phyloP scores from a whole-genome alignment of 1,284 basidiomycete genomes.

The Fomes fomentarius region DNA sequence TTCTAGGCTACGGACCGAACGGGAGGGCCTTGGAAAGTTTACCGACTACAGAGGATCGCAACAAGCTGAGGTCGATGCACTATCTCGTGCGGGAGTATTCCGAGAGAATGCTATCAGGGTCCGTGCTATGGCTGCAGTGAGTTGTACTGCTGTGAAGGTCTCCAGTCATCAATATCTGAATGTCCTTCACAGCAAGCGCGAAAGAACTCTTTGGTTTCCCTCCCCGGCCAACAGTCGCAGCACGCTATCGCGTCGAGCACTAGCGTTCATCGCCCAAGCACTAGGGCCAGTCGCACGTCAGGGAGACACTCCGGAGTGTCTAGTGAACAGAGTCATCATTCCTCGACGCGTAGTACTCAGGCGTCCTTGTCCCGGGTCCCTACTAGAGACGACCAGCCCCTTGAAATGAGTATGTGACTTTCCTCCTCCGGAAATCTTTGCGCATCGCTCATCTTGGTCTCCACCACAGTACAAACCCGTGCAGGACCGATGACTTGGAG shows the following conservation, averaged over 20 bases:
- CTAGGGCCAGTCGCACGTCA: neutral
- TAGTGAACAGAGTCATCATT: neutral
- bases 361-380: neutral
- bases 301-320: neutral
- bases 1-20: slow-evolving; percentile 6
- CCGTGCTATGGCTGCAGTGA: slow-evolving; percentile 3
- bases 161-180: neutral
- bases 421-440: neutral
- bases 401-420: slow-evolving; percentile 4
- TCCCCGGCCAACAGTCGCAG: neutral
- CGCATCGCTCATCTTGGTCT: neutral
- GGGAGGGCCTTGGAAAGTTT: slow-evolving; percentile 1
- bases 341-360: neutral
- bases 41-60: slow-evolving; percentile 7
- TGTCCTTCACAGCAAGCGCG: neutral
- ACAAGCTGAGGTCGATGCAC: slow-evolving; percentile 5
- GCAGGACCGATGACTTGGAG: slow-evolving; percentile 3
- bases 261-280: neutral
- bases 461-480: slow-evolving; percentile 4
- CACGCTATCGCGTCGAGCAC: neutral
- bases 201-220: neutral
- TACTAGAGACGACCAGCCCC: neutral
- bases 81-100: slow-evolving; percentile 3
- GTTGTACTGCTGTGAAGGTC: neutral
- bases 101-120: neutral